Evolutionary conservation across 2,329 filamentous ascomycete genomes (phyloP), one percentile per base, ranked within the genome.

Genomic region (Xenoacremonium recifei): DNA sequence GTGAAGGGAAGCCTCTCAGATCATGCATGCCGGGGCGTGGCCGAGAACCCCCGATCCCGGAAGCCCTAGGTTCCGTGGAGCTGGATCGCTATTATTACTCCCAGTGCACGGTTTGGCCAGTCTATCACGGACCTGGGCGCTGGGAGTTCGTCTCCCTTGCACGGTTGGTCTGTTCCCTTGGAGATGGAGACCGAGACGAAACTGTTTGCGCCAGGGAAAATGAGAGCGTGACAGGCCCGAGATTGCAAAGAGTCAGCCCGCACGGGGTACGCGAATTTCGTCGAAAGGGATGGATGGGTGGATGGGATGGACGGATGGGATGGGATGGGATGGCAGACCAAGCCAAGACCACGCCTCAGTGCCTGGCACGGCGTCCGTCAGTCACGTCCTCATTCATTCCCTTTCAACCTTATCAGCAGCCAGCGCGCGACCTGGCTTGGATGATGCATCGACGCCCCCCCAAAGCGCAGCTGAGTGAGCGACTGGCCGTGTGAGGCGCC

Each of bases 331-430:
- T n/a, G n/a, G n/a, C n/a, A n/a, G n/a, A n/a, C n/a, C n/a, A n/a
- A n/a, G n/a, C n/a, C n/a, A n/a, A n/a, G n/a, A n/a, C n/a, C n/a
- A n/a, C n/a, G n/a, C n/a, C n/a, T n/a, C n/a, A n/a, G n/a, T n/a
- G n/a, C n/a, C n/a, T n/a, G n/a, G n/a, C n/a, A n/a, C n/a, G n/a
- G n/a, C n/a, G n/a, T n/a, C n/a, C n/a, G n/a, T n/a, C n/a, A n/a
- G n/a, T n/a, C 30, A 34, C 33, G 40, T 31, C 25, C 42, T 40
- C 37, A 27, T 29, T 49, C 40, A 40, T 54, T 47, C 51, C 46
- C 45, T 18, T 42, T 34, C 53, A 48, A 48, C 43, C 50, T 55
- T 55, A 55, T 55, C 53, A 55, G 46, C 39, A 37, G 44, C 49
- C 47, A 39, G 40, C 40, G 30, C 17, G 17, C 12, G 37, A 34